phyloP scores from a whole-genome alignment of 345 rosid species.

The Eucalyptus leucophloia region DNA sequence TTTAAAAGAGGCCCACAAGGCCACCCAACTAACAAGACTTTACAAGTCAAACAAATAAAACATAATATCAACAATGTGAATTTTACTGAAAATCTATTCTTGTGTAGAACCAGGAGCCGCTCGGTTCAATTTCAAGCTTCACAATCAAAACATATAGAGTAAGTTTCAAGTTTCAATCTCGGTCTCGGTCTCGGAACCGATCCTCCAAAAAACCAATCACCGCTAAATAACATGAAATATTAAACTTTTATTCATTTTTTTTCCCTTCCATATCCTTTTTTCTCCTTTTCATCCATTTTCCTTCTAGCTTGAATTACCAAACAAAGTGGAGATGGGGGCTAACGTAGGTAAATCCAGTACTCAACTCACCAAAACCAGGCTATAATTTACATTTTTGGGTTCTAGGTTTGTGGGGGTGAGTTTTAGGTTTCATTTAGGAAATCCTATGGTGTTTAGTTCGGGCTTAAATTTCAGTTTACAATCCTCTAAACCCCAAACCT shows the following conservation, averaged over 20 bases:
- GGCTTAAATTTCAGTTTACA: neutral
- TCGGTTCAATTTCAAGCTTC: neutral
- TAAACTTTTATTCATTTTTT: neutral
- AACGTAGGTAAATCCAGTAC: neutral
- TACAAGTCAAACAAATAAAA: neutral
- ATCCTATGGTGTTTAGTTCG: neutral
- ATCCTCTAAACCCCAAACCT: neutral
- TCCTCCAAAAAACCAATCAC: neutral
- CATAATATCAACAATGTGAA: neutral
- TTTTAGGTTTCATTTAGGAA: neutral
- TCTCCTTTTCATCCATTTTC: neutral
- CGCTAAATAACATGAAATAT: fast-evolving
- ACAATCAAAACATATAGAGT: neutral
- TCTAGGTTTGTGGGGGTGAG: neutral
- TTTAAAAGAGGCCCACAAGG: neutral
- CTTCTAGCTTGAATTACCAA: neutral
- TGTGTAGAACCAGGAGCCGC: fast-evolving
- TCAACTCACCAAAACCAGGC: neutral
- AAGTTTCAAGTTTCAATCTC: neutral
- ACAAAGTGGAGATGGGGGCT: neutral
- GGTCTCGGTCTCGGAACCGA: fast-evolving
- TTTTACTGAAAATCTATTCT: neutral
- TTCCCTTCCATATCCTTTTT: neutral
- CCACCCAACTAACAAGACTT: neutral
- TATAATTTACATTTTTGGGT: neutral